Evolutionary conservation across 2,329 filamentous ascomycete genomes (phyloP), one percentile per base, ranked within the genome.

Genomic region (Conoideocrella luteorostrata): DNA sequence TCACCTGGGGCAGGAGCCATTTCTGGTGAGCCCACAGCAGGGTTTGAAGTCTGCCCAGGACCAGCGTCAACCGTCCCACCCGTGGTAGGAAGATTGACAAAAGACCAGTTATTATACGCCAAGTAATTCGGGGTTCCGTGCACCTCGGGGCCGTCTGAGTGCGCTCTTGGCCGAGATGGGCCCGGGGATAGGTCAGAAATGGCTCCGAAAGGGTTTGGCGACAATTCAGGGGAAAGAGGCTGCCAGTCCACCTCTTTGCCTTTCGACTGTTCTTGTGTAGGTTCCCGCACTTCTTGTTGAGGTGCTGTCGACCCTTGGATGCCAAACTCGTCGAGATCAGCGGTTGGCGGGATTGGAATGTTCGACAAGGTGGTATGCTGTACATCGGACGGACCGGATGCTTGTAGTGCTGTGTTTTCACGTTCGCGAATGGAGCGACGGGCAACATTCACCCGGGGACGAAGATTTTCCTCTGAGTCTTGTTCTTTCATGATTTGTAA

Each of bases 21-120:
- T 4, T 11, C 10, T 11, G 28, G 26, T 26, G 21, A 17, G 10
- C 17, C 17, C 4, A 26, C 28, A 7, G 9, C 12, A n/a, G n/a
- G 39, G 18, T 12, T 26, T 7, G 33, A 11, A 32, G 41, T 23
- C 21, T 26, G 34, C 5, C 26, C 34, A 10, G 35, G 22, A 12
- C 49, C 43, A 13, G 37, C 30, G n/a, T 51, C 32, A 11, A 51
- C 46, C 13, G 35, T 28, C n/a, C 53, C 38, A 4, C 45, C 43
- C 29, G 58, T 48, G 10, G 53, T 40, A 17, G 64, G 60, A 7
- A 76, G 48, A 20, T 62, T 62, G 4, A 67, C 64, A 51, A 82
- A 82, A 0, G 71, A 72, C 80, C 79, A 84, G 51, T 65, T 82
- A 49, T 80, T 80, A 55, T 77, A 77, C 1, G 70, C 78, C 13